Evolutionary conservation across 805 yeast genomes (phyloP).

Genomic region (Lachancea fermentati): DNA sequence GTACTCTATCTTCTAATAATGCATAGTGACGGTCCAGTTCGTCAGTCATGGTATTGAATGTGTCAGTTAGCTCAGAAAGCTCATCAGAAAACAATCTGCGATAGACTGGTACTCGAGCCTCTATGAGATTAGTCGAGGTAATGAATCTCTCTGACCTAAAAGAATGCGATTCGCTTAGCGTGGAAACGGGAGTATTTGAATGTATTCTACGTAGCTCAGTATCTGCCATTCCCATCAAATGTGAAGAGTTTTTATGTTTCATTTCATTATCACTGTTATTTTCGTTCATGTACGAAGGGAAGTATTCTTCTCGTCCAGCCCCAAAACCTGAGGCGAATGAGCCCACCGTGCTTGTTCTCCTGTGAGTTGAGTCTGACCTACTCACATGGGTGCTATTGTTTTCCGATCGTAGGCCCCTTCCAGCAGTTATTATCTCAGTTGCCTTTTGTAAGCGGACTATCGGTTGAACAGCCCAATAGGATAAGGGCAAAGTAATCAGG

Average conservation of each 20-base stretch:
- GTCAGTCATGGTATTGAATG: conserved; percentile 87
- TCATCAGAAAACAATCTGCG: conserved; percentile 69
- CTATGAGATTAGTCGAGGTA: conserved; percentile 32
- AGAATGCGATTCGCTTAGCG: conserved; percentile 14
- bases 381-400: conserved; percentile 6
- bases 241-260: not conserved
- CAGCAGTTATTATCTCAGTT: conserved; percentile 52
- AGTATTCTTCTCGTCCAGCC: not conserved
- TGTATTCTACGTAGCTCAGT: not conserved
- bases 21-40: conserved; percentile 80
- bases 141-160: conserved; percentile 18
- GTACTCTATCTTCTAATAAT: conserved; percentile 82
- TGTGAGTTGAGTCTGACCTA: conserved; percentile 8
- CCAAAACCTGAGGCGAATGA: conserved; percentile 3
- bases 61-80: conserved; percentile 77
- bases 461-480: conserved; percentile 81
- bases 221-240: not conserved
- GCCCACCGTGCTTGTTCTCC: conserved; percentile 6
- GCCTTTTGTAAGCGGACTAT: conserved; percentile 74
- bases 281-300: not conserved
- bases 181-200: conserved; percentile 2
- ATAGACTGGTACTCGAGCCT: conserved; percentile 41
- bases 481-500: conserved; percentile 71
- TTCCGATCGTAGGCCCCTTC: conserved; percentile 35
- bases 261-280: conserved; percentile 1